Evolutionary conservation across 352 stramenopile genomes (phyloP).

Genomic region (Pythium pectinolyticum): DNA sequence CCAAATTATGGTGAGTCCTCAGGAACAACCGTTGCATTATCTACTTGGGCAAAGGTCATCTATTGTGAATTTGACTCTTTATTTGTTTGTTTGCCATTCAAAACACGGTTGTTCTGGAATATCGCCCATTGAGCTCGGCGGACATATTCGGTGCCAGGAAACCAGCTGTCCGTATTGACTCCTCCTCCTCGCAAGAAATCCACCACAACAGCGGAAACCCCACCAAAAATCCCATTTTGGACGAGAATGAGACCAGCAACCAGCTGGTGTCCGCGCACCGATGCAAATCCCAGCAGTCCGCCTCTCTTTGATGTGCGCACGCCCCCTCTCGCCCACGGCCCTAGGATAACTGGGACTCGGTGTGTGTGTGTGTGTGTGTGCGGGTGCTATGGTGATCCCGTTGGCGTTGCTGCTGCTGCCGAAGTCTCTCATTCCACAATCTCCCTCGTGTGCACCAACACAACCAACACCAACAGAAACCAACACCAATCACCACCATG

Average conservation of each 20-base stretch:
- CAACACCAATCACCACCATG: constrained; percentile 4
- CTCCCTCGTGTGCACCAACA: constrained; percentile 1
- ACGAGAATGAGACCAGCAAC: too few relatives aligned
- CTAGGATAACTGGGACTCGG: too few relatives aligned
- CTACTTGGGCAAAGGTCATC: not conserved
- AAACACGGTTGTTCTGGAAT: too few relatives aligned
- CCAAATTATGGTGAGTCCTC: not conserved
- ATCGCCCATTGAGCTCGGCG: too few relatives aligned
- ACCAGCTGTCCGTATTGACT: constrained; percentile 1
- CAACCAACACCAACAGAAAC: not conserved
- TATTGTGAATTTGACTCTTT: not conserved
- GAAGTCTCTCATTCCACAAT: constrained; percentile 13
- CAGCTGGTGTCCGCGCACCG: not conserved
- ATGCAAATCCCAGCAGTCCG: not conserved
- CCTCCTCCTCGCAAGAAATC: too few relatives aligned
- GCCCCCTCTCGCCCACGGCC: not conserved
- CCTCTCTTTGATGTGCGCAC: not conserved
- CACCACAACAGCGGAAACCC: too few relatives aligned
- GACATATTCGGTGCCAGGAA: constrained; percentile 1
- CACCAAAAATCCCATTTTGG: too few relatives aligned
- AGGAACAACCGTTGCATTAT: too few relatives aligned
- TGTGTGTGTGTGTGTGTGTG: too few relatives aligned
- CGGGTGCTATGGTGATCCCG: too few relatives aligned
- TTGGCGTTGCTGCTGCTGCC: too few relatives aligned
- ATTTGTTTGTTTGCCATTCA: not conserved